Base-by-base conservation (phyloP, 345 rosid species). In the Hibiscus trionum region DNA sequence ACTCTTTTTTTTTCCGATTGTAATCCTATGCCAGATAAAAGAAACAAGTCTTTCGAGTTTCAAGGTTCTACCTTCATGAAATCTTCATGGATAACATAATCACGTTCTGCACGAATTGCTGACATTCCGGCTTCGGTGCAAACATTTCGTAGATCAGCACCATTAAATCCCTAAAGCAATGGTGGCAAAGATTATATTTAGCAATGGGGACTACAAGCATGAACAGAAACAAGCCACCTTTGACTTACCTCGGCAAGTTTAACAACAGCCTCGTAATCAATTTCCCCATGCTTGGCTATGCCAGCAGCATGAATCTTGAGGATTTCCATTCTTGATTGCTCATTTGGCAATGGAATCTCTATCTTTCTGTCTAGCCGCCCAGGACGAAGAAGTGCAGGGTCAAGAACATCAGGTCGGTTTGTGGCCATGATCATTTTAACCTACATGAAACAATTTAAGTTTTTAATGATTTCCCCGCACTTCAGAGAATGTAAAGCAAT, bases 381-480 rank as follows among this genome's bases (percentile, higher is more conserved):
- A 0, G 97, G 98, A 62, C 97, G 95, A 60, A 94, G 93, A 75
- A 94, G 93, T 11, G 97, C 97, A 61, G 97, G 98, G 74, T 94
- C 98, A 37, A 94, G 95, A 73, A 91, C 97, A 80, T 94, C 97
- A 0, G 97, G 98, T 62, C 98, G 81, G 81, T 94, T 94, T 21
- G 98, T 91, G 0, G 98, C 98, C 98, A 94, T 94, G 63, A 94
- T 91, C 97, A 94, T 91, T 85, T 94, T 94, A 71, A 94, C 98
- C 98, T 94, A 61, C 14, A 61, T 17, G 21, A 70, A 39, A 61
- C 17, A 33, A 58, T 53, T 75, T 39, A 14, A 60, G 16, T 17
- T 44, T 65, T 42, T 4, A 46, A 27, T 10, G 49, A 37, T 56
- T 37, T 39, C 14, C 60, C 27, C 29, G 21, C 29, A 56, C 10